Percentiles rank a stretch among this genome's conserved stretches.
phyloP scores from a whole-genome alignment of 768 basidiomycete species.

The Tulasnella calospora region DNA sequence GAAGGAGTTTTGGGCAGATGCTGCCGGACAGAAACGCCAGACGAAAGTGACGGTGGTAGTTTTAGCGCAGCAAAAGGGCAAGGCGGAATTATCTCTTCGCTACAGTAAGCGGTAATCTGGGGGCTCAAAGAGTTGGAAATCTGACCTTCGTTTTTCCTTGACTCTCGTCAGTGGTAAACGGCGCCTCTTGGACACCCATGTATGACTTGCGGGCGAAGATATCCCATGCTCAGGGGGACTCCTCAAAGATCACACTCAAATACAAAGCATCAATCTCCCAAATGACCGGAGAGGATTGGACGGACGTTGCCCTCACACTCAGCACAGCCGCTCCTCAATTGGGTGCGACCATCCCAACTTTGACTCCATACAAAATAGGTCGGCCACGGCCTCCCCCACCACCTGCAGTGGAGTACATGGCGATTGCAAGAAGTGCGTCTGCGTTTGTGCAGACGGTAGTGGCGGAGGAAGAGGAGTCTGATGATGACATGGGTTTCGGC shows the following conservation, averaged over 20 bases:
- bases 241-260: constrained; percentile 16
- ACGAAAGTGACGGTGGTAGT: constrained; percentile 26
- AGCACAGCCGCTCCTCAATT: constrained; percentile 28
- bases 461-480: neutral
- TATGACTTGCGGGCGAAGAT: constrained; percentile 30
- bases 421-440: no score
- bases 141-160: neutral
- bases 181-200: constrained; percentile 28
- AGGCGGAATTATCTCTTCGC: constrained; percentile 24
- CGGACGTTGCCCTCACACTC: constrained; percentile 26
- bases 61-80: constrained; percentile 25
- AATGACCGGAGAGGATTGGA: constrained; percentile 31
- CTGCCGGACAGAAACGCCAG: constrained; percentile 20
- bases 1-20: constrained; percentile 21
- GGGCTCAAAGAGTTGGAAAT: neutral
- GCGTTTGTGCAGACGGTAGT: no score
- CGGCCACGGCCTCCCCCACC: constrained; percentile 1
- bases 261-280: constrained; percentile 31
- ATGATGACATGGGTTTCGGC: neutral
- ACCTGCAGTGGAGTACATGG: neutral
- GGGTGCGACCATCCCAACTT: constrained; percentile 25
- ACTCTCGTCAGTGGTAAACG: constrained; percentile 22
- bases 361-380: constrained; percentile 18
- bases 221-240: neutral
- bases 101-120: constrained; percentile 16